A percentile compares a stretch with the other conserved stretches of the same genome.
Conservation (phyloP, 345 rosid species). For the Citrus glauca region DNA sequence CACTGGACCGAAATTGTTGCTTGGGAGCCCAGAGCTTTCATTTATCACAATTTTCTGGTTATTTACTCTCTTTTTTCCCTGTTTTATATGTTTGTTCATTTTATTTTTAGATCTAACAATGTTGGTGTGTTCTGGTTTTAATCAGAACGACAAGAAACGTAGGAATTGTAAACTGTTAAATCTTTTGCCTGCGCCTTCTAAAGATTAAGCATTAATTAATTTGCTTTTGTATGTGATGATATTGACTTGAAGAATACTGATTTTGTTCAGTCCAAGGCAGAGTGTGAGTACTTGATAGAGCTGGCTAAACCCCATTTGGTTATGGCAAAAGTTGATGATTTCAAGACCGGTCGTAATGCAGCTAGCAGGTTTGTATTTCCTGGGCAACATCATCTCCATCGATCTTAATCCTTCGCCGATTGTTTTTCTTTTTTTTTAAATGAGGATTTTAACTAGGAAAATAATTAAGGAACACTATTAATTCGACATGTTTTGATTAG, state of each 20-base stretch:
- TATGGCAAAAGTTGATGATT: slow-evolving; percentile 89
- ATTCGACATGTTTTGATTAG: not conserved
- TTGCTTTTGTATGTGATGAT: not conserved
- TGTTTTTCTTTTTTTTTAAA: too few relatives aligned
- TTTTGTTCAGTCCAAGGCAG: slow-evolving; percentile 69
- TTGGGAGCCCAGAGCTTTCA: slow-evolving; percentile 88
- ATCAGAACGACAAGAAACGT: not conserved
- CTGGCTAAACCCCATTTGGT: slow-evolving; percentile 84
- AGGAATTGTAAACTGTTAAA: not conserved
- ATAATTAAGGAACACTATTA: not conserved
- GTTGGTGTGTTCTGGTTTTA: not conserved
- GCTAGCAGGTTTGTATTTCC: slow-evolving; percentile 68
- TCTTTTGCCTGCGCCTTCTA: not conserved
- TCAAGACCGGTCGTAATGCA: slow-evolving; percentile 73
- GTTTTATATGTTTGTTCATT: not conserved
- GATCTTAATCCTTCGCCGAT: not conserved
- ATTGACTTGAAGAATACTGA: not conserved
- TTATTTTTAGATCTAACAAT: not conserved
- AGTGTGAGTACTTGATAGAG: slow-evolving; percentile 78
- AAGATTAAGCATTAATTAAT: not conserved
- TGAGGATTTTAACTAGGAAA: too few relatives aligned
- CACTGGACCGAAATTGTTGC: slow-evolving; percentile 89
- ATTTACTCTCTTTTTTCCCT: slow-evolving; percentile 2
- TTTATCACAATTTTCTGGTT: slow-evolving; percentile 88
- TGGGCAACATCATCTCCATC: not conserved